Conservation (phyloP, 2,329 filamentous ascomycete genomes). For the Cladorrhinum sp. region DNA sequence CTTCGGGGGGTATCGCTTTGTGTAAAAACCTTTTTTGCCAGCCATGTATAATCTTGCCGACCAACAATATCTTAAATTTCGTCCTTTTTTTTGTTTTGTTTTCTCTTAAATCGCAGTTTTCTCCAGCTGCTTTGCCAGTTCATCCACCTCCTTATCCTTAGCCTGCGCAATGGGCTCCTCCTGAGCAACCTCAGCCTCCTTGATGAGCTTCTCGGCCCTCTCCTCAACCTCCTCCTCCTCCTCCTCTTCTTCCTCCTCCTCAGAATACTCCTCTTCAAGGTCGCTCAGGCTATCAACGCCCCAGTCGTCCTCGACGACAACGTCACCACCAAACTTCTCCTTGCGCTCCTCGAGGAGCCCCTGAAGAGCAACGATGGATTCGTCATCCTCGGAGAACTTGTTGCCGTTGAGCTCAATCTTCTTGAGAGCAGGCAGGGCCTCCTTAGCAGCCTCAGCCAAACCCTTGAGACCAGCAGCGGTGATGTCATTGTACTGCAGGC, state of each 20-base stretch:
- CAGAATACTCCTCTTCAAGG: constrained; percentile 68
- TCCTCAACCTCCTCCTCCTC: constrained; percentile 56
- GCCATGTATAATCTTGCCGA: background rate
- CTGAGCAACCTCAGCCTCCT: constrained; percentile 69
- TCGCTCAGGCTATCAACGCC: constrained; percentile 84
- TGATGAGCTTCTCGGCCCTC: constrained; percentile 64
- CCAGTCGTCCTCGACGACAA: constrained; percentile 75
- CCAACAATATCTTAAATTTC: background rate
- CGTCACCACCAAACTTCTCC: constrained; percentile 64
- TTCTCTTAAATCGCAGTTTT: constrained; percentile 60
- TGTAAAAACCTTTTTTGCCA: background rate
- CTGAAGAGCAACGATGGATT: constrained; percentile 64
- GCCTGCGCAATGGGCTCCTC: constrained; percentile 68
- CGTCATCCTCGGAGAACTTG: constrained; percentile 85
- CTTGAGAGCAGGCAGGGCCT: constrained; percentile 69
- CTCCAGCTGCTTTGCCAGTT: constrained; percentile 69
- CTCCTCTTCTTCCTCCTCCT: constrained; percentile 64
- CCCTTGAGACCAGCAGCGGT: constrained; percentile 69
- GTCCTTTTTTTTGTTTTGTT: background rate
- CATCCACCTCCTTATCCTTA: constrained; percentile 77
- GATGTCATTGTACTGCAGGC: constrained; percentile 94
- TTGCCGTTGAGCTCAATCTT: constrained; percentile 95
- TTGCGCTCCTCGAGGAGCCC: constrained; percentile 74
- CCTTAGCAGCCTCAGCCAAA: constrained; percentile 65
- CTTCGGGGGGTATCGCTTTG: background rate